phyloP scores from a whole-genome alignment of 169 alveolate genomes.

The Blepharisma undulans region DNA sequence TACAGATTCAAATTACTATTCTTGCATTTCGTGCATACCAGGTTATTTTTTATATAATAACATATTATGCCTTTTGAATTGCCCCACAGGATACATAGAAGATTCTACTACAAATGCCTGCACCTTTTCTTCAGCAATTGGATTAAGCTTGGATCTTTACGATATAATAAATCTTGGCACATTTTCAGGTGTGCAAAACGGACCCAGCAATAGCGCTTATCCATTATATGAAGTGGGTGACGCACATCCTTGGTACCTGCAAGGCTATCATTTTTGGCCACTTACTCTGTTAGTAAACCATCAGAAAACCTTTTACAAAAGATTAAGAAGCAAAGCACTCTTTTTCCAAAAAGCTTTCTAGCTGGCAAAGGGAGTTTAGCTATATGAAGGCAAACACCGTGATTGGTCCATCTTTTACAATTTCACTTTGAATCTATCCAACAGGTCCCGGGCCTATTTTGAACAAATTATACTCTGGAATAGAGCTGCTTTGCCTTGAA shows the following conservation, averaged over 20 bases:
- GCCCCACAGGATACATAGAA: neutral
- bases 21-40: neutral
- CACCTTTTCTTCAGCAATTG: neutral
- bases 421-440: neutral
- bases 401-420: neutral
- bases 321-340: too few relatives aligned
- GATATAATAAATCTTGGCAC: neutral
- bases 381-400: too few relatives aligned
- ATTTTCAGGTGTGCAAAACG: too few relatives aligned
- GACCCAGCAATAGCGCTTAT: too few relatives aligned
- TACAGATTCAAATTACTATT: neutral
- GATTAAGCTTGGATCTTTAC: neutral
- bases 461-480: neutral
- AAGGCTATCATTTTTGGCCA: too few relatives aligned
- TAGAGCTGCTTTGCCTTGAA: neutral
- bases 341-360: too few relatives aligned
- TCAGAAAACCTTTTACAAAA: too few relatives aligned
- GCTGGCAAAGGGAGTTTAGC: too few relatives aligned
- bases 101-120: neutral
- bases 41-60: neutral
- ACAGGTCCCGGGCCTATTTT: neutral
- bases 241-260: too few relatives aligned
- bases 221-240: too few relatives aligned
- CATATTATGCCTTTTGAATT: neutral
- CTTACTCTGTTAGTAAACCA: too few relatives aligned